These are phyloP conservation scores for Agaricus sinodeliciosus DNA, from an alignment of 768 basidiomycete species.

Conservation along the genomic window DNA sequence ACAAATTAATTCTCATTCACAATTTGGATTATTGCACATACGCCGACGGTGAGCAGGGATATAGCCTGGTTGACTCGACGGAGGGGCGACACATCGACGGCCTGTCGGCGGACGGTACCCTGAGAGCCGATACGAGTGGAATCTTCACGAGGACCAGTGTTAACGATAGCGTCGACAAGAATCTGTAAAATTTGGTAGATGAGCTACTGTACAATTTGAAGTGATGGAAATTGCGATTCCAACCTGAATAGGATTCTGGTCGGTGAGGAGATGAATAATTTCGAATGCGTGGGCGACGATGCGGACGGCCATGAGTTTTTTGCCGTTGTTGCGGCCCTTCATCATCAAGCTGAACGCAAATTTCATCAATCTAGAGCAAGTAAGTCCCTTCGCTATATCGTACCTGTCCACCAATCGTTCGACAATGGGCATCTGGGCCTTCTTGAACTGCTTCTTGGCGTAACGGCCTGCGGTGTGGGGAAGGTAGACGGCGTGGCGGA, in stretches of 20 bases:
- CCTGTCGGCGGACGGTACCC: constrained; percentile 99
- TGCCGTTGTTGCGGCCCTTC: constrained; percentile 99
- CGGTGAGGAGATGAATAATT: constrained; percentile 99
- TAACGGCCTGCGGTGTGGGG: constrained; percentile 99
- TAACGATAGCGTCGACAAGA: constrained; percentile 97
- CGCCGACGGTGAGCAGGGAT: constrained; percentile 91
- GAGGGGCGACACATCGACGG: constrained; percentile 98
- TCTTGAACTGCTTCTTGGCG: constrained; percentile 99
- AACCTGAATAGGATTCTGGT: constrained; percentile 99
- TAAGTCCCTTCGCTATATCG: constrained; percentile 18
- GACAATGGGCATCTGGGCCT: constrained; percentile 99
- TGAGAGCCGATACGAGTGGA: constrained; percentile 99
- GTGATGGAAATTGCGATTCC: constrained; percentile 16
- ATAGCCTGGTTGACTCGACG: constrained; percentile 98
- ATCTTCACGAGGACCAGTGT: constrained; percentile 99
- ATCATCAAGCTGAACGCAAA: constrained; percentile 83
- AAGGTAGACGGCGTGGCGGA: constrained; percentile 94
- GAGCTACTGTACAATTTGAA: not conserved
- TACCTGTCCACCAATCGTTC: constrained; percentile 98
- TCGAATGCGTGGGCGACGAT: constrained; percentile 99
- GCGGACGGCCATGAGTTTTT: constrained; percentile 97
- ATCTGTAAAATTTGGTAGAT: constrained; percentile 39
- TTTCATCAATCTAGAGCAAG: not conserved
- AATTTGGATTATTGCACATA: constrained; percentile 35
- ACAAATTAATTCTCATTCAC: not conserved